A percentile compares a stretch with the other conserved stretches of the same genome.
Conservation (phyloP, 1,284 basidiomycete species). For the Papiliotrema fonsecae region DNA sequence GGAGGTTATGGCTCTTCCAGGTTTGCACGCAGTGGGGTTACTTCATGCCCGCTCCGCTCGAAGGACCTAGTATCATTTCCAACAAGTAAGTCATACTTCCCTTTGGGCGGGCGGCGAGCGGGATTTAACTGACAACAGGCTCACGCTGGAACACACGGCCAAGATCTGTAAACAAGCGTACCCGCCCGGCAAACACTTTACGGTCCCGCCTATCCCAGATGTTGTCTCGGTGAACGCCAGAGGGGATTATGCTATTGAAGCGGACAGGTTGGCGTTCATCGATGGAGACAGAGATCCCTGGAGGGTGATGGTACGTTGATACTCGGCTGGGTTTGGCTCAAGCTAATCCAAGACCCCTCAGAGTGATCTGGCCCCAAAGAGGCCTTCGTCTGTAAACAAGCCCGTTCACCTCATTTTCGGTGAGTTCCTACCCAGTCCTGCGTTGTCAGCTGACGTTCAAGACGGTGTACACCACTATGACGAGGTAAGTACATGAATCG, state of each 20-base stretch:
- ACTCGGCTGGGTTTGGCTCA: too few relatives aligned
- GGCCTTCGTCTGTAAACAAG: constrained; percentile 64
- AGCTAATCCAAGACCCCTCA: constrained; percentile 58
- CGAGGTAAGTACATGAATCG: constrained; percentile 44
- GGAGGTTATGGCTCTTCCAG: constrained; percentile 88
- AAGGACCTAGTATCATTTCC: constrained; percentile 38
- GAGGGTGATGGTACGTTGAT: constrained; percentile 59
- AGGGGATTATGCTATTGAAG: constrained; percentile 69
- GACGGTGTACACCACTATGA: constrained; percentile 87
- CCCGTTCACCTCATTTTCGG: constrained; percentile 89
- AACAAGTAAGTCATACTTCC: constrained; percentile 21
- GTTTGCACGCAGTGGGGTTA: constrained; percentile 91
- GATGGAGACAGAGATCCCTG: constrained; percentile 63
- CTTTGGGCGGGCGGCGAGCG: neutral
- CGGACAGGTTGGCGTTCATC: constrained; percentile 76
- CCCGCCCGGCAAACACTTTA: constrained; percentile 68
- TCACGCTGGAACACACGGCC: constrained; percentile 71
- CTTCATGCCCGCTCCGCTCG: constrained; percentile 53
- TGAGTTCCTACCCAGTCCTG: constrained; percentile 45
- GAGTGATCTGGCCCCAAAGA: constrained; percentile 64
- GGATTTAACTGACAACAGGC: constrained; percentile 50
- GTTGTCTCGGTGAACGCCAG: constrained; percentile 71
- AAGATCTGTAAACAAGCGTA: constrained; percentile 82
- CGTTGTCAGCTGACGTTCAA: constrained; percentile 35
- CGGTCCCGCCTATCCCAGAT: constrained; percentile 68